Evolutionary conservation across 2,329 filamentous ascomycete species (phyloP).

Genomic region (Sporothrix dimorphospora): DNA sequence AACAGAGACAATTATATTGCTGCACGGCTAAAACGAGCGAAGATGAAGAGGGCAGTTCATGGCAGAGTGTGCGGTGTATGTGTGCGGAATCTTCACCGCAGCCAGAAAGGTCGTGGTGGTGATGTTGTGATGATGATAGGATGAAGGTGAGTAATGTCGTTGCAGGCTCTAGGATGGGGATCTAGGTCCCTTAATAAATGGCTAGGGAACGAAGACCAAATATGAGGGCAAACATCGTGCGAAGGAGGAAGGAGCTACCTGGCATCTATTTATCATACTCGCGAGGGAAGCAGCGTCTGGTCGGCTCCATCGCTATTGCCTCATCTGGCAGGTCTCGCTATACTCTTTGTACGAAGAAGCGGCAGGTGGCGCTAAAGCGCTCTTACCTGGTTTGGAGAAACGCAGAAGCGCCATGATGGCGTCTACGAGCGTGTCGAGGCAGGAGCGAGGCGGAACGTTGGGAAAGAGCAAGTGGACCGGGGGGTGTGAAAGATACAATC

Average conservation of each 20-base stretch:
- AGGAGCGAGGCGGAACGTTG: constrained; percentile 7
- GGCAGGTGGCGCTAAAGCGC: constrained; percentile 22
- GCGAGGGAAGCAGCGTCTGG: constrained; percentile 2
- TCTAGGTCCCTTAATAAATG: neutral
- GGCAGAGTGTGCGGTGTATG: neutral
- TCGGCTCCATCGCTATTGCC: constrained; percentile 22
- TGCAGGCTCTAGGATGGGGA: constrained; percentile 9
- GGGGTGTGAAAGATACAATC: neutral
- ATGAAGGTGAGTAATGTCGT: neutral
- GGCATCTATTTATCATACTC: constrained; percentile 25
- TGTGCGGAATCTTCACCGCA: neutral
- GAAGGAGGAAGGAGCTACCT: constrained; percentile 12
- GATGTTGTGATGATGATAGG: neutral
- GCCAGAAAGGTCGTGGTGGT: neutral
- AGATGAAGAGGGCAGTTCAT: neutral
- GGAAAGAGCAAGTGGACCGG: neutral
- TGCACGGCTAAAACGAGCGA: neutral
- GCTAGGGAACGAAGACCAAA: neutral
- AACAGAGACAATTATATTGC: neutral
- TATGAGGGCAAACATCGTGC: neutral
- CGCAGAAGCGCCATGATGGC: constrained; percentile 29
- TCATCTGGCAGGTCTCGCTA: constrained; percentile 17
- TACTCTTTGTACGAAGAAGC: neutral
- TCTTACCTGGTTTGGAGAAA: constrained; percentile 4
- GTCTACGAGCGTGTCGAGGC: constrained; percentile 21